phyloP scores from a whole-genome alignment of 176 grass and related monocot species.

The Pharus latifolius region DNA sequence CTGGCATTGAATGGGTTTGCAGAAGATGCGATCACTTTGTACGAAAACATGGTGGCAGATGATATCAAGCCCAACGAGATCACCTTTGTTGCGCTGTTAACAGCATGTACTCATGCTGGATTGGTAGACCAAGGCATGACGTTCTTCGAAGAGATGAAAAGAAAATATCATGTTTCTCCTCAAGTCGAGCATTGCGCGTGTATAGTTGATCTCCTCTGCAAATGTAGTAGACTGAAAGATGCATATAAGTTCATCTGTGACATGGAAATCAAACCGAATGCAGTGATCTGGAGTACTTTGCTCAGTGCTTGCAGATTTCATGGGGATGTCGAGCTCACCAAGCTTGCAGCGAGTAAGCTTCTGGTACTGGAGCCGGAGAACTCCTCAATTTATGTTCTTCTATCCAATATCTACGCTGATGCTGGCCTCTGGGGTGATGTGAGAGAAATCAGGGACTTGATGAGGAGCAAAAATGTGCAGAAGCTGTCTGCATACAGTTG shows the following conservation, averaged over 20 bases:
- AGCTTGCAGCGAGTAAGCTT: constrained; percentile 41
- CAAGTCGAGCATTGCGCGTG: constrained; percentile 83
- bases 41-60: constrained; percentile 32
- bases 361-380: constrained; percentile 48
- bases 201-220: constrained; percentile 72
- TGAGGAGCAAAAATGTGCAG: constrained; percentile 68
- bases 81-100: constrained; percentile 58
- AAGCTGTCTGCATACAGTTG: constrained; percentile 79
- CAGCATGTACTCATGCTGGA: constrained; percentile 70
- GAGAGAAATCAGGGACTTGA: constrained; percentile 54
- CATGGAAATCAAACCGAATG: constrained; percentile 64
- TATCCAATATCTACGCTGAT: constrained; percentile 73
- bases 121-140: constrained; percentile 52
- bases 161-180: constrained; percentile 21
- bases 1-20: constrained; percentile 70
- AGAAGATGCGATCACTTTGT: constrained; percentile 37
- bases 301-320: constrained; percentile 65
- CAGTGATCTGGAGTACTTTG: constrained; percentile 64
- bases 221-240: constrained; percentile 47
- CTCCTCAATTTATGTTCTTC: constrained; percentile 60
- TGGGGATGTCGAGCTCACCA: constrained; percentile 43
- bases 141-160: constrained; percentile 50
- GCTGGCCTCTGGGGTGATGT: constrained; percentile 51
- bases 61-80: constrained; percentile 46
- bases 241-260: constrained; percentile 65